These are phyloP conservation scores for Alliaria petiolata DNA, from an alignment of 345 rosid genomes.

Conservation along the genomic window DNA sequence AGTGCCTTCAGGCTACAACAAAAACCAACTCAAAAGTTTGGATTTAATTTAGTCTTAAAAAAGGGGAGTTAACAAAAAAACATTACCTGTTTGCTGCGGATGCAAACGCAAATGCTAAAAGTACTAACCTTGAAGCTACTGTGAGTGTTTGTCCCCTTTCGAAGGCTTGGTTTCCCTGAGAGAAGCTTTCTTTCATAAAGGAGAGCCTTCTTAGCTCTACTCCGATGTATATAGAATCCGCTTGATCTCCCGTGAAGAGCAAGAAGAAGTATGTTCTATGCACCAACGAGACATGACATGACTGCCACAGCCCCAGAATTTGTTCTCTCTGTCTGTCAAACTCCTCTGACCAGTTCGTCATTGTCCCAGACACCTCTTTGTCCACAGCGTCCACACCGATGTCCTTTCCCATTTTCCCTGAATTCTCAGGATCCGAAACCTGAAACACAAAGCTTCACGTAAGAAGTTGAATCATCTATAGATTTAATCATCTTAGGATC, in stretches of 20 bases:
- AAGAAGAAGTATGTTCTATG: conserved; percentile 94
- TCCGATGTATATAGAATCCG: conserved; percentile 87
- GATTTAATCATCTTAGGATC: conserved; percentile 10
- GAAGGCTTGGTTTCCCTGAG: conserved; percentile 51
- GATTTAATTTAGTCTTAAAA: no score
- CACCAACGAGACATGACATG: conserved; percentile 75
- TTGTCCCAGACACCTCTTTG: conserved; percentile 34
- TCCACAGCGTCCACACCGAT: conserved; percentile 59
- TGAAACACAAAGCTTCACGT: conserved; percentile 28
- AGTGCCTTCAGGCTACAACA: conserved; percentile 60
- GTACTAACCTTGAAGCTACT: conserved; percentile 63
- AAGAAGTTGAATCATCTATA: conserved; percentile 16
- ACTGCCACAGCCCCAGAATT: conserved; percentile 81
- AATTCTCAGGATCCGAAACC: conserved; percentile 31
- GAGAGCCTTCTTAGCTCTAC: conserved; percentile 89
- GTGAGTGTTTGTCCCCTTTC: conserved; percentile 60
- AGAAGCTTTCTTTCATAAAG: conserved; percentile 76
- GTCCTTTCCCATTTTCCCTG: conserved; percentile 47
- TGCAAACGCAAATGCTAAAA: neutral
- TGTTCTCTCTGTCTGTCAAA: conserved; percentile 62
- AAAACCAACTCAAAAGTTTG: no score
- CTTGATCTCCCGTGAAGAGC: conserved; percentile 88
- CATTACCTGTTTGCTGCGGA: neutral
- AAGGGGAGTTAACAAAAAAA: no score
- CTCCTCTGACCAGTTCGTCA: conserved; percentile 56